Evolutionary conservation across 129 eudicot genomes (phyloP), one percentile per base, ranked within the genome.

Genomic region (Gnaphalium uliginosum): DNA sequence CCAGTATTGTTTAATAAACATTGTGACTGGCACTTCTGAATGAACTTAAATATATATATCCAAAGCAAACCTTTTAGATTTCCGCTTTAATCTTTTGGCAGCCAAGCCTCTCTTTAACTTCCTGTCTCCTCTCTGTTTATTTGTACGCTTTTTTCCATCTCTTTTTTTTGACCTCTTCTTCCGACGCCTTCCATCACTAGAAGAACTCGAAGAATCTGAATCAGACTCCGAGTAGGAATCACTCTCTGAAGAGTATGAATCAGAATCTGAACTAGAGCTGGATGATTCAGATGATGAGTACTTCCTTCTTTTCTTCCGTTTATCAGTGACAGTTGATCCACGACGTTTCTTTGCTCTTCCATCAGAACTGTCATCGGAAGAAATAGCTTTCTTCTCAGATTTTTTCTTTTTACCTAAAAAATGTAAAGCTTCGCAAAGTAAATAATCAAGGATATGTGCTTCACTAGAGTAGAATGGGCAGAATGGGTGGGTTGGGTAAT

Each of bases 231-330:
- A 89, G 48, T 53, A 58, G 26, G 94, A 90, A 73, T 88, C 91
- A 19, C 94, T 77, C 43, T 63, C 83, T 19, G 93, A 90, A 51
- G 93, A 88, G 77, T 79, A 50, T 8, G 97, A 87, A 53, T 83
- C 91, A 0, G 96, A 82, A 80, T 87, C 87, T 9, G 90, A 46
- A 64, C 46, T 80, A 56, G 92, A 88, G 84, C 97, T 87, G 71
- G 85, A 85, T 43, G 96, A 88, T 50, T 88, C 96, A 67, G 98
- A 88, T 50, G 98, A 88, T 14, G 96, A 91, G 86, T 87, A 84
- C 74, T 89, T 87, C 83, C 85, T 89, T 41, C 87, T 84, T 81
- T 86, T 90, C 81, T 80, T 90, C 87, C 82, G 81, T 73, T 68
- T 87, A 75, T 85, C 89, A 27, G 54, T 84, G 2, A 74, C 63